phyloP scores from a whole-genome alignment of 345 rosid species.

The Mangifera indica region DNA sequence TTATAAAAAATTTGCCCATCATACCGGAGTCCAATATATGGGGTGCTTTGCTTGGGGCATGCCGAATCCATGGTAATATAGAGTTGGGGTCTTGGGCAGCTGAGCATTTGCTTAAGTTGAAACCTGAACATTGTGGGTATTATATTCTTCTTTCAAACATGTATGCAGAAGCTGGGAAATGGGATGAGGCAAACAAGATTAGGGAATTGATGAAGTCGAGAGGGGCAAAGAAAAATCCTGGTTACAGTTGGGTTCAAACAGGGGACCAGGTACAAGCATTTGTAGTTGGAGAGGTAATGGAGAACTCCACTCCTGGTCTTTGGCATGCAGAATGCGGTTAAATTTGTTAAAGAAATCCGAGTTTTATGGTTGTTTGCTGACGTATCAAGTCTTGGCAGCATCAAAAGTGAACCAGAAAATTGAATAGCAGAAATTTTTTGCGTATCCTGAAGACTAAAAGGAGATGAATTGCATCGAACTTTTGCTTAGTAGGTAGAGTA shows the following conservation, averaged over 20 bases:
- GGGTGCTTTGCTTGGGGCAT: constrained; percentile 59
- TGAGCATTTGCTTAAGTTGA: constrained; percentile 44
- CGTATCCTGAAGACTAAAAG: too few relatives aligned
- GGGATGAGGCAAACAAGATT: constrained; percentile 51
- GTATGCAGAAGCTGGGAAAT: constrained; percentile 48
- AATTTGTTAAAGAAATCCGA: constrained; percentile 1
- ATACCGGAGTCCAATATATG: constrained; percentile 45
- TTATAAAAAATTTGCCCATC: constrained; percentile 32
- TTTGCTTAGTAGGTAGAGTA: too few relatives aligned
- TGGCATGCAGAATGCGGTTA: constrained; percentile 20
- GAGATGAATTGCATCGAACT: too few relatives aligned
- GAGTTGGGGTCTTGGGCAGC: constrained; percentile 58
- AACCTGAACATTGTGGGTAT: constrained; percentile 51
- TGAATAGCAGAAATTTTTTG: too few relatives aligned
- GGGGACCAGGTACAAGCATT: constrained; percentile 36
- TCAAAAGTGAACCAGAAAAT: too few relatives aligned
- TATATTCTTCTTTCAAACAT: constrained; percentile 48
- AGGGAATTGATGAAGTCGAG: constrained; percentile 49
- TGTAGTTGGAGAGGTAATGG: constrained; percentile 34
- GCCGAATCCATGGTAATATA: constrained; percentile 43
- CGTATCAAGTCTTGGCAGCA: background rate
- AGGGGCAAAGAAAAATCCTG: constrained; percentile 47
- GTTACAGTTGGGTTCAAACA: constrained; percentile 56
- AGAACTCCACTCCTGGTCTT: constrained; percentile 16
- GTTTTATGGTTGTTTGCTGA: background rate